phyloP scores from a whole-genome alignment of 345 rosid genomes.

The Camelina hispida region DNA sequence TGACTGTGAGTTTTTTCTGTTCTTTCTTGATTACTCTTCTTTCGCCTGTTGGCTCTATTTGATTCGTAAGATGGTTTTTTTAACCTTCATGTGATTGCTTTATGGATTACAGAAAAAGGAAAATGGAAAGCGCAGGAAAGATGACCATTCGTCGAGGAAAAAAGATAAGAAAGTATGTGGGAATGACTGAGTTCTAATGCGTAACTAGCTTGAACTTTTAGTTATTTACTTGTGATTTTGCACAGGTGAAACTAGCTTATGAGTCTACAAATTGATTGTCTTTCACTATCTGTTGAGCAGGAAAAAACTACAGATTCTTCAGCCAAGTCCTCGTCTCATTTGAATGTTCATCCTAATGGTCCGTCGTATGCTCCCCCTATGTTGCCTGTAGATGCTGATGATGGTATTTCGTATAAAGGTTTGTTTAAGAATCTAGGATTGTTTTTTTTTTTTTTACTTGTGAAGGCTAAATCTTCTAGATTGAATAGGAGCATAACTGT shows the following conservation, averaged over 20 bases:
- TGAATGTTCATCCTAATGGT: slow-evolving; percentile 66
- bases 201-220: slow-evolving; percentile 2
- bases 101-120: slow-evolving; percentile 70
- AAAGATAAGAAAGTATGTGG: slow-evolving; percentile 77
- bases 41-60: not conserved
- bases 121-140: slow-evolving; percentile 81
- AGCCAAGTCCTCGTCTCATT: slow-evolving; percentile 66
- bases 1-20: slow-evolving; percentile 58
- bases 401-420: slow-evolving; percentile 79
- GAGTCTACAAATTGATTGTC: slow-evolving; percentile 3
- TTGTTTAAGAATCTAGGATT: slow-evolving; percentile 21
- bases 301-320: slow-evolving; percentile 74
- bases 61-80: not conserved
- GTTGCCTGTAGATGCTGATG: slow-evolving; percentile 68
- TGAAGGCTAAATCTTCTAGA: not conserved
- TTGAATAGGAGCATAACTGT: slow-evolving; percentile 16
- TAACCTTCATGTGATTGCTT: slow-evolving; percentile 24
- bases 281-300: slow-evolving; percentile 41
- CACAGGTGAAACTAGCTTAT: not conserved
- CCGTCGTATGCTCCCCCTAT: slow-evolving; percentile 67
- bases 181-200: slow-evolving; percentile 1
- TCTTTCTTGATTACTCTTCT: slow-evolving; percentile 10
- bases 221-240: slow-evolving; percentile 24
- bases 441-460: not conserved
- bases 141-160: slow-evolving; percentile 76